A percentile compares a stretch with the other conserved stretches of the same genome.
Conservation (phyloP, 169 alveolate genomes). For the Plasmodium vivax region DNA sequence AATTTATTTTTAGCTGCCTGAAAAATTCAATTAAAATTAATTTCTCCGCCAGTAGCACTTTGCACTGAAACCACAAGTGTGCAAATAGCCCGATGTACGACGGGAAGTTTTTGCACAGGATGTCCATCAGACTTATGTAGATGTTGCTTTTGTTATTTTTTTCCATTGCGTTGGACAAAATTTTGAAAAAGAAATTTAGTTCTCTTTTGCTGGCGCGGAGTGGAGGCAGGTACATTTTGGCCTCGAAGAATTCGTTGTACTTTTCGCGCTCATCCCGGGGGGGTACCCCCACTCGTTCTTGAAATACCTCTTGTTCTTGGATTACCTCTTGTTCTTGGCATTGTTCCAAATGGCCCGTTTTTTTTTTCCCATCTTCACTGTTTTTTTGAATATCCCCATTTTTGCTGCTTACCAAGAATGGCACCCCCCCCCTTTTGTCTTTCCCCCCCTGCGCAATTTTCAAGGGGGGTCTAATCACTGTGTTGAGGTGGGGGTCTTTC, state of each 20-base stretch:
- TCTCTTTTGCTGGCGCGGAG: conserved; percentile 30
- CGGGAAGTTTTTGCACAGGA: conserved; percentile 43
- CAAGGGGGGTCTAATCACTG: neutral
- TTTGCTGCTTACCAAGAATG: neutral
- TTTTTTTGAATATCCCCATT: neutral
- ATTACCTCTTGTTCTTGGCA: neutral
- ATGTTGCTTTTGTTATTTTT: conserved; percentile 16
- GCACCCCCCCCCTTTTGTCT: neutral
- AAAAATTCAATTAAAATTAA: conserved; percentile 45
- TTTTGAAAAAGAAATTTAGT: conserved; percentile 21
- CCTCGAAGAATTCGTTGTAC: conserved; percentile 17
- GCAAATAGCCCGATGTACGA: conserved; percentile 60
- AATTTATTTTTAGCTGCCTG: conserved; percentile 39
- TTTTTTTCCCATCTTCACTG: neutral
- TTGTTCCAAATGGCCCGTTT: neutral
- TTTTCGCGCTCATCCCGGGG: neutral
- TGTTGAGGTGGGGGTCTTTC: neutral
- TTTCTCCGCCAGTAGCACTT: conserved; percentile 51
- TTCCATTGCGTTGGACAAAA: neutral
- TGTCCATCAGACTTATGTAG: conserved; percentile 20
- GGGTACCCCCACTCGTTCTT: too few species aligned
- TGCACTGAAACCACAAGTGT: conserved; percentile 49
- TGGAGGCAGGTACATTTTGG: conserved; percentile 29
- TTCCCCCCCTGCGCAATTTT: neutral
- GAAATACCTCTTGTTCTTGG: too few species aligned